Evolutionary conservation across 164 flowering plant species (phyloP), one percentile per base, ranked within the genome.

Genomic region (Malania oleifera): DNA sequence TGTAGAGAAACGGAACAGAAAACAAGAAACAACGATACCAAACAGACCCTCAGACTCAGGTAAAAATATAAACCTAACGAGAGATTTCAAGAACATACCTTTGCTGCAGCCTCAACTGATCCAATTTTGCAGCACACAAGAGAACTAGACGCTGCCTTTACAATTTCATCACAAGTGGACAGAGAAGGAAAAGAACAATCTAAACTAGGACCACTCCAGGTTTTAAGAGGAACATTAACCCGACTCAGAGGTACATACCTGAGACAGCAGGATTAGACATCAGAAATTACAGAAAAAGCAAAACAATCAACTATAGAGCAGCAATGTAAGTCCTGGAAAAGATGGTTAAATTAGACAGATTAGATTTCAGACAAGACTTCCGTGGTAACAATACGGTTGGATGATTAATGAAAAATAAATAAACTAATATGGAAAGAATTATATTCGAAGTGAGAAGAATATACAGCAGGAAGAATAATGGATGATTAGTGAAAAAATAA

Each of bases 211-310:
- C 52, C 54, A 41, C 57, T 47, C 41, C 65, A 79, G 48, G 44
- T 51, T 26, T 72, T 17, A 58, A 67, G 43, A 57, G 84, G 58
- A 61, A 54, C 61, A 56, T 54, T 73, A 37, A 69, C 55, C 35
- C 96, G 82, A 56, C 79, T 77, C 25, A 84, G 74, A 50, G 99
- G 99, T 47, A 86, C 71, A 65, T 95, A 95, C 78, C 99, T 93
- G 73, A 28, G 71, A 65, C 25, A 50, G 45, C 7, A 46, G 45
- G 27, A 17, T 37, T 24, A 15, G 14, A 34, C 22, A 59, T 67
- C 22, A 62, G 64, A 60, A 22, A 63, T 39, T 8, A n/a, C 31
- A 14, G 17, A 45, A 1, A 23, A 25, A 9, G 38, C 14, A 15
- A 27, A 15, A 8, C 31, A 53, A 20, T 41, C 41, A 20, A 49